phyloP scores from a whole-genome alignment of 1,284 basidiomycete genomes.

The Microbotryomycetes sp. region DNA sequence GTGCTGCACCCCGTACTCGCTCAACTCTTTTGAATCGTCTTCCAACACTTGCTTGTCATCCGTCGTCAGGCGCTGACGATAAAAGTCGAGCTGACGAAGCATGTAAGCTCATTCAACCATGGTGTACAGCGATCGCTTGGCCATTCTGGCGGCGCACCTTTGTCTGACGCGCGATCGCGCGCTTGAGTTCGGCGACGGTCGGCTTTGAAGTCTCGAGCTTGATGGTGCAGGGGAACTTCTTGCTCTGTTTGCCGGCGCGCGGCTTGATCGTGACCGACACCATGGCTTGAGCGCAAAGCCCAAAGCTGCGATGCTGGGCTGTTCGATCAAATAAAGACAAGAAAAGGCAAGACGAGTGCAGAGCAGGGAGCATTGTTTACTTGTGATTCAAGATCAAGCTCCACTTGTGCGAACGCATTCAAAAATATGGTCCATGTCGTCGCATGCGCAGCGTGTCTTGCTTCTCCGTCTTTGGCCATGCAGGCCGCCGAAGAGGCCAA shows the following conservation, averaged over 20 bases:
- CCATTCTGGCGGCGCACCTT: constrained; percentile 45
- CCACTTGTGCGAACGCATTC: too few relatives aligned
- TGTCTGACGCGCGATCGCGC: constrained; percentile 42
- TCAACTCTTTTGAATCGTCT: constrained; percentile 55
- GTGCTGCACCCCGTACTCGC: constrained; percentile 52
- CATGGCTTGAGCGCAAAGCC: background rate
- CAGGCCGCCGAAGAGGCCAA: constrained; percentile 34
- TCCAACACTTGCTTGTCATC: constrained; percentile 56
- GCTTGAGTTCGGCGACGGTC: constrained; percentile 44
- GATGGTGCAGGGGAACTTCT: constrained; percentile 24
- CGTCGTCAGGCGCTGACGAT: constrained; percentile 58
- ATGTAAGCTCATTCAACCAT: background rate
- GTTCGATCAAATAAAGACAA: too few relatives aligned
- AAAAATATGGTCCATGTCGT: background rate
- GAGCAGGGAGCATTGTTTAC: too few relatives aligned
- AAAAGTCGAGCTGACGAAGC: background rate
- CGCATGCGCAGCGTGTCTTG: background rate
- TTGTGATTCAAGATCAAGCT: background rate
- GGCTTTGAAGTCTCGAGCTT: background rate
- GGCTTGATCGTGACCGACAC: constrained; percentile 17
- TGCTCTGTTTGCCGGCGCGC: constrained; percentile 12
- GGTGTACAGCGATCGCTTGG: background rate
- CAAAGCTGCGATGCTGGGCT: too few relatives aligned
- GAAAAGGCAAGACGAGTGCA: too few relatives aligned
- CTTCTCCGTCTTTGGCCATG: constrained; percentile 27